Evolutionary conservation across 2,329 filamentous ascomycete species (phyloP).

Genomic region (Rutstroemia sp.): DNA sequence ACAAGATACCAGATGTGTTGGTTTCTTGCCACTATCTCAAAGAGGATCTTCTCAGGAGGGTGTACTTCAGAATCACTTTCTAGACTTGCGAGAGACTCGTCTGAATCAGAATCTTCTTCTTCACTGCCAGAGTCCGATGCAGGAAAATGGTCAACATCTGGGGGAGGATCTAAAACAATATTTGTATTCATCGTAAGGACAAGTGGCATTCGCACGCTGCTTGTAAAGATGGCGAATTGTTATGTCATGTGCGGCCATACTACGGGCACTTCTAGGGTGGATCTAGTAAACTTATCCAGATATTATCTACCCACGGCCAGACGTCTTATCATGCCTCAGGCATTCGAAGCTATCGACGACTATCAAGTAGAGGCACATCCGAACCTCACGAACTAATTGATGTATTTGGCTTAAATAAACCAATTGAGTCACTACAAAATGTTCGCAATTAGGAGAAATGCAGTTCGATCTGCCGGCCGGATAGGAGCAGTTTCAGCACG

Average conservation of each 20-base stretch:
- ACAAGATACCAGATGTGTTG: slow-evolving; percentile 26
- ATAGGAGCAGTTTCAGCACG: slow-evolving; percentile 16
- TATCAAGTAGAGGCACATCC: not conserved
- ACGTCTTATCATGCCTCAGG: not conserved
- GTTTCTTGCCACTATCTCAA: slow-evolving; percentile 21
- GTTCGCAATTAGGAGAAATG: slow-evolving; percentile 28
- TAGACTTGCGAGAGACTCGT: slow-evolving; percentile 27
- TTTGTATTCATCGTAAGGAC: slow-evolving; percentile 24
- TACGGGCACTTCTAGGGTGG: not conserved
- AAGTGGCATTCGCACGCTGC: slow-evolving; percentile 18
- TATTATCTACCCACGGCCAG: not conserved
- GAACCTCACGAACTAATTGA: not conserved
- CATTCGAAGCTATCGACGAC: not conserved
- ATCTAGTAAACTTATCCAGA: not conserved
- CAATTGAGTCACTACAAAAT: slow-evolving; percentile 29
- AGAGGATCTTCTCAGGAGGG: slow-evolving; percentile 26
- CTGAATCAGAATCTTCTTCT: slow-evolving; percentile 16
- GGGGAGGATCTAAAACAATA: not conserved
- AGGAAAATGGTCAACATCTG: slow-evolving; percentile 4
- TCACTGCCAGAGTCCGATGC: slow-evolving; percentile 20
- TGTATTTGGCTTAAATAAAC: not conserved
- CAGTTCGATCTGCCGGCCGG: slow-evolving; percentile 24
- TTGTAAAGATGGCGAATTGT: not conserved
- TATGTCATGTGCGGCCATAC: not conserved
- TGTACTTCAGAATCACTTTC: slow-evolving; percentile 28